Percentiles rank a stretch among this genome's conserved stretches.
Conservation (phyloP, 768 basidiomycete species). For the Podaxis sp. region DNA sequence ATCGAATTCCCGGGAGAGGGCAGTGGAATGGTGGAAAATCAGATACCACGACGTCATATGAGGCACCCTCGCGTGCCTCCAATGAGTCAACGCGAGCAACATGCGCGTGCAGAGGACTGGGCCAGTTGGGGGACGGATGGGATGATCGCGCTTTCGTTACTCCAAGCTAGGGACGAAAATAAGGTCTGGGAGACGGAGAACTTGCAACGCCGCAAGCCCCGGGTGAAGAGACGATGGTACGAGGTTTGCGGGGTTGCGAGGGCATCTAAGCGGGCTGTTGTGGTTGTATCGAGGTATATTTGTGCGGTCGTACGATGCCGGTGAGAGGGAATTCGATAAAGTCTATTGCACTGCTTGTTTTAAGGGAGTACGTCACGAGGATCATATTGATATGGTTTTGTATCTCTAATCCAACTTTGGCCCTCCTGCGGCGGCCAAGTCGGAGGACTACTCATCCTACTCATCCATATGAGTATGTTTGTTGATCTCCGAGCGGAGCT, state of each 20-base stretch:
- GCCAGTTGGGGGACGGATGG: background rate
- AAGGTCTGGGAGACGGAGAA: background rate
- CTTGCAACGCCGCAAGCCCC: background rate
- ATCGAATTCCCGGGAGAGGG: background rate
- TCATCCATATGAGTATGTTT: background rate
- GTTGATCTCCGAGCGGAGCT: background rate
- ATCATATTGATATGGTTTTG: background rate
- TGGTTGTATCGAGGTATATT: slow-evolving; percentile 1
- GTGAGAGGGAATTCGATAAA: background rate
- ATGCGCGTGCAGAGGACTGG: background rate
- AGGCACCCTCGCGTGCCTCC: background rate
- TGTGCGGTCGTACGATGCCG: background rate
- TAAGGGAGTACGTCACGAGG: background rate
- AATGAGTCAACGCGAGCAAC: background rate
- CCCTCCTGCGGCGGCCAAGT: no score
- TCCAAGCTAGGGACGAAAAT: background rate
- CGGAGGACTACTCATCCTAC: background rate
- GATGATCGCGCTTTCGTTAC: slow-evolving; percentile 1
- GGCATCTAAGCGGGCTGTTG: background rate
- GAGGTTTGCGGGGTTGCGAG: background rate
- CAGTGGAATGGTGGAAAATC: background rate
- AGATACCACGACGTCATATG: no score
- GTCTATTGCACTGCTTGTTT: background rate
- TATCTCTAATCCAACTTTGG: no score
- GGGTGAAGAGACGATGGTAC: background rate